A percentile compares a stretch with the other conserved stretches of the same genome.
Evolutionary conservation across 1,139 yeast genomes (phyloP).

Genomic region (Geotrichum australiense): DNA sequence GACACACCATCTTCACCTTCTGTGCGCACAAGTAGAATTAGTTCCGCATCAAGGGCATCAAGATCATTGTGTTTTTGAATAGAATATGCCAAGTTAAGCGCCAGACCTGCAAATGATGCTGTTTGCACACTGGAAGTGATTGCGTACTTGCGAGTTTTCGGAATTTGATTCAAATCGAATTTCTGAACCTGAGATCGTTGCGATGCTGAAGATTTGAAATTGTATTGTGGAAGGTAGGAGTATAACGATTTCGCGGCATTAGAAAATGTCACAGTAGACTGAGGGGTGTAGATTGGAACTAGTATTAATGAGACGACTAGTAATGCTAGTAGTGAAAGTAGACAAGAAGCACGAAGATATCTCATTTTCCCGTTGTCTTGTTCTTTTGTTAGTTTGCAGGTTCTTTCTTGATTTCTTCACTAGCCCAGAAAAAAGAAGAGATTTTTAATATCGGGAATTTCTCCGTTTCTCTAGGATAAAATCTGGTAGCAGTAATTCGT

Average conservation of each 20-base stretch:
- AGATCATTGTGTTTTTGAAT: conserved; percentile 25
- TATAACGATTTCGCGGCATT: conserved; percentile 6
- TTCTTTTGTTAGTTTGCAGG: too few relatives aligned
- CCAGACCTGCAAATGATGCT: conserved; percentile 22
- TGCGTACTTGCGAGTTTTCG: conserved; percentile 17
- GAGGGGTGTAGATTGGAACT: conserved; percentile 7
- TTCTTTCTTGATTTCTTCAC: too few relatives aligned
- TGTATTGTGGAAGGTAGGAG: conserved; percentile 9
- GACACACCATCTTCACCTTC: conserved; percentile 26
- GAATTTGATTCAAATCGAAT: conserved; percentile 7
- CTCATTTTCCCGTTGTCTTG: too few relatives aligned
- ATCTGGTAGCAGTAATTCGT: too few relatives aligned
- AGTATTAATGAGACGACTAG: conserved; percentile 3
- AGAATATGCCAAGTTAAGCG: conserved; percentile 24
- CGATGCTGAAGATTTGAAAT: conserved; percentile 6
- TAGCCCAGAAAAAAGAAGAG: too few relatives aligned
- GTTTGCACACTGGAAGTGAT: conserved; percentile 25
- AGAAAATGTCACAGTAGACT: conserved; percentile 3
- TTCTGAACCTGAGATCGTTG: conserved; percentile 9
- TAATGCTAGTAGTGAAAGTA: conserved; percentile 9
- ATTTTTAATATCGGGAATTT: too few relatives aligned
- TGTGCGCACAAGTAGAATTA: conserved; percentile 24
- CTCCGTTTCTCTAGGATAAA: too few relatives aligned
- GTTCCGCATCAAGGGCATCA: conserved; percentile 24
- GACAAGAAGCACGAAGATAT: conserved; percentile 9